Evolutionary conservation across 1,284 basidiomycete species (phyloP).

Genomic region (Marasmius sp.): DNA sequence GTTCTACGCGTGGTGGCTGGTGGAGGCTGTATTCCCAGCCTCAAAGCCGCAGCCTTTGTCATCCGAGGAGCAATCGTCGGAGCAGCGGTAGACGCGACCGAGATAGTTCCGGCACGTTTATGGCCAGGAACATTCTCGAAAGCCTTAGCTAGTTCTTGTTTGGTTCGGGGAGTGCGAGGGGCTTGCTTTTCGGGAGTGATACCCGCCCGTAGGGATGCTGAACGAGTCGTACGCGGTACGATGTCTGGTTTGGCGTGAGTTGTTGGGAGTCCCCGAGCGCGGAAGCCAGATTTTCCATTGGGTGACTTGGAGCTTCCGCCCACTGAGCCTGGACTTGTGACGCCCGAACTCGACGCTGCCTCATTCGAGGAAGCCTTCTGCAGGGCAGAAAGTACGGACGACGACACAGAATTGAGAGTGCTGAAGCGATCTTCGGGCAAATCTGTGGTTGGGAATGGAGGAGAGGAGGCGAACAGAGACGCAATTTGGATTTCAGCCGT

Average conservation of each 20-base stretch:
- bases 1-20: background rate
- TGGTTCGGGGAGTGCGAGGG: constrained; percentile 40
- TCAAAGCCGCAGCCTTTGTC: constrained; percentile 69
- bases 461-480: constrained; percentile 74
- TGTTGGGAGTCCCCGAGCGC: constrained; percentile 68
- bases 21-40: constrained; percentile 23
- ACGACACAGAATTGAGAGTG: constrained; percentile 46
- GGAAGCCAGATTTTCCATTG: constrained; percentile 56
- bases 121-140: constrained; percentile 80
- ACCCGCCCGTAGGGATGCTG: constrained; percentile 74
- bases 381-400: constrained; percentile 46
- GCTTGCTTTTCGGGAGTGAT: constrained; percentile 23
- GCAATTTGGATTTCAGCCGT: constrained; percentile 75
- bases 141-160: constrained; percentile 59
- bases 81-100: constrained; percentile 62
- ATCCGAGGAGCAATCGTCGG: constrained; percentile 65
- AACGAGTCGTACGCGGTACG: constrained; percentile 73
- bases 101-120: constrained; percentile 71
- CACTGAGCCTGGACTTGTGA: constrained; percentile 40
- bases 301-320: constrained; percentile 29
- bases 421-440: constrained; percentile 49
- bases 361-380: constrained; percentile 38
- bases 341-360: constrained; percentile 42
- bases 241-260: constrained; percentile 65
- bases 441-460: constrained; percentile 67